Evolutionary conservation across 2,329 filamentous ascomycete species (phyloP).

Genomic region (Diaporthe longicolla): DNA sequence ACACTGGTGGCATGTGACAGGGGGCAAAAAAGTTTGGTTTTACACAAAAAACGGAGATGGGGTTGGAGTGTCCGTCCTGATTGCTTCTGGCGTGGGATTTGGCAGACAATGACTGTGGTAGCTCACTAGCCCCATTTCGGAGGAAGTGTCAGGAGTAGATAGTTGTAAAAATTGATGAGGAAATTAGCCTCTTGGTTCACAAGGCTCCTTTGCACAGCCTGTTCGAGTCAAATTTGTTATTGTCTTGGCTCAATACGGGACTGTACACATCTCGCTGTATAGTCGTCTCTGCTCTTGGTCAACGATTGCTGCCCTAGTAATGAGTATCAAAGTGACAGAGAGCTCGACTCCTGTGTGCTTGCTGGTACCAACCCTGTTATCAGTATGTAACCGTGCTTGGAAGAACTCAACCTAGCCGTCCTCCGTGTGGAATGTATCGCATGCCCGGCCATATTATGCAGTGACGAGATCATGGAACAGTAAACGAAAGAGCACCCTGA

Average conservation of each 20-base stretch:
- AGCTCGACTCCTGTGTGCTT: background rate
- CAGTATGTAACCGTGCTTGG: background rate
- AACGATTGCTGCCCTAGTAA: too few relatives aligned
- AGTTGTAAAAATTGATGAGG: background rate
- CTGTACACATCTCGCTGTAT: background rate
- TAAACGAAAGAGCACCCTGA: conserved; percentile 6
- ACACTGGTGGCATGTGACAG: conserved; percentile 10
- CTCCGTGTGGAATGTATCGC: background rate
- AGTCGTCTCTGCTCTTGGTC: background rate
- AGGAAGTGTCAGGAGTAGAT: background rate
- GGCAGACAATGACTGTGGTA: background rate
- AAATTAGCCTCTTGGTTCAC: background rate
- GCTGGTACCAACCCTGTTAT: background rate
- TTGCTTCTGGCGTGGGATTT: background rate
- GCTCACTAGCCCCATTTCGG: background rate
- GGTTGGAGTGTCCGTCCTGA: too few relatives aligned
- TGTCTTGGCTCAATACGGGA: background rate
- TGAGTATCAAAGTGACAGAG: background rate
- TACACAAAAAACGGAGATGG: background rate
- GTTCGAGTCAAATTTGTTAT: background rate
- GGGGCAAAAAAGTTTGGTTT: conserved; percentile 15
- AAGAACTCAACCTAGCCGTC: background rate
- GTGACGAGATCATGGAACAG: conserved; percentile 5
- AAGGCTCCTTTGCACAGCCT: background rate
- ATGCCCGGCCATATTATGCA: conserved; percentile 4